phyloP scores from a whole-genome alignment of 2,329 filamentous ascomycete genomes.

The Clathrospora elynae region DNA sequence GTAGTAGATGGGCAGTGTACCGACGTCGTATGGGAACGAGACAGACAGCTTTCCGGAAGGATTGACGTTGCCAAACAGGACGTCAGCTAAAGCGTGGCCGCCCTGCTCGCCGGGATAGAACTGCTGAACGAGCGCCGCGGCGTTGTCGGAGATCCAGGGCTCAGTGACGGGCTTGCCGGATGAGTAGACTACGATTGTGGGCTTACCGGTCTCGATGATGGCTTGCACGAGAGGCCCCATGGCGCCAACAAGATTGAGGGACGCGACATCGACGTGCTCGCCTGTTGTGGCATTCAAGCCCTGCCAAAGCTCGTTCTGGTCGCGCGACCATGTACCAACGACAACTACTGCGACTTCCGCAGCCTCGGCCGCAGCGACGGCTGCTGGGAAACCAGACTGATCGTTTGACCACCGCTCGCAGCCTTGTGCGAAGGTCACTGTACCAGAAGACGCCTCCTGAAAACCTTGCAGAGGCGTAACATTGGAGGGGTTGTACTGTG shows the following conservation, averaged over 20 bases:
- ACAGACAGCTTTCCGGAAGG: constrained; percentile 70
- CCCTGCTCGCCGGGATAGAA: constrained; percentile 76
- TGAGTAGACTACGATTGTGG: constrained; percentile 70
- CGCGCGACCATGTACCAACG: constrained; percentile 76
- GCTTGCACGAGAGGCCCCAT: constrained; percentile 70
- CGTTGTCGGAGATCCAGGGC: constrained; percentile 70
- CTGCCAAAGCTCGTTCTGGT: constrained; percentile 72
- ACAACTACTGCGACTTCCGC: constrained; percentile 75
- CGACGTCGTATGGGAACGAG: constrained; percentile 69
- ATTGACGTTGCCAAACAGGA: constrained; percentile 66
- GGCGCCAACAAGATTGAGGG: constrained; percentile 70
- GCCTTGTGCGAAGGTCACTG: constrained; percentile 69
- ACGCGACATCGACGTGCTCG: constrained; percentile 71
- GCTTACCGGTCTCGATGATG: constrained; percentile 69
- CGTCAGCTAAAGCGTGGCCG: constrained; percentile 68
- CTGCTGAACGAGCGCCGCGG: constrained; percentile 71
- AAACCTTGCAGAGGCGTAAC: constrained; percentile 74
- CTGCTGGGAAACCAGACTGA: constrained; percentile 69
- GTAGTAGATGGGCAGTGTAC: constrained; percentile 71
- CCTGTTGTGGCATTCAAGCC: constrained; percentile 75
- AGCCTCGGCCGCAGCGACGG: constrained; percentile 66
- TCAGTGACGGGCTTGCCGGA: constrained; percentile 75
- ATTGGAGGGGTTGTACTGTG: constrained; percentile 62
- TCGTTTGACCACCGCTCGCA: constrained; percentile 75
- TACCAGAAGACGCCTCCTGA: constrained; percentile 61